Base-by-base conservation (phyloP, 2,329 filamentous ascomycete species). In the Cercospora brassicicola region DNA sequence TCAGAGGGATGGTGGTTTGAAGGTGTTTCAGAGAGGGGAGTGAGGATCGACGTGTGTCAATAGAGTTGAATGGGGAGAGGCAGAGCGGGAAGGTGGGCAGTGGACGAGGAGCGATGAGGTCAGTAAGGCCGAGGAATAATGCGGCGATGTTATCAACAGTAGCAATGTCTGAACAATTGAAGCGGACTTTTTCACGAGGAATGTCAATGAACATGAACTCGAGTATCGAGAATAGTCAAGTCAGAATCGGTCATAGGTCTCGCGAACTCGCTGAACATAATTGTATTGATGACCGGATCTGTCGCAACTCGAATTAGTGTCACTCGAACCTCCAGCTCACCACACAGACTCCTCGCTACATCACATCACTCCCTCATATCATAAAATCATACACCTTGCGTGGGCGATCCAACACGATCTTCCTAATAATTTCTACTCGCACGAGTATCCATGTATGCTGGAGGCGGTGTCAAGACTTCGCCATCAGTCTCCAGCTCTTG, bases 21-120 rank as follows among this genome's bases (percentile, higher is more conserved):
- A 84, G 75, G 91, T 97, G 7, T 97, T 97, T 83, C 92, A 92
- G 76, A 87, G 93, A 76, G 93, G 94, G 5, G 88, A 90, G 48
- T 33, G 28, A 42, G 33, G 5, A 39, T 5, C 8, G 33, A 2
- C 15, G 4, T 15, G 13, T 6, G 4, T 36, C 4, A 2, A 5
- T 36, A 4, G 4, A 5, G 33, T 36, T 36, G 33, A 15, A 15
- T 15, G 33, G 13, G 13, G 18, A 36, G 4, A 3, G 4, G 4
- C 1, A 36, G 9, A 9, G 30, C 8, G 8, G 9, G 30, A 36
- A 5, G 11, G 11, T 6, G 33, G 33, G 11, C 4, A 36, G 11
- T 36, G 3, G 33, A 13, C 11, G 11, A 36, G 4, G 11, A 36
- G 33, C 11, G 5, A 15, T 15, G 10, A 7, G 10, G 10, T 4